Percentiles rank a stretch among this genome's conserved stretches.
Evolutionary conservation across 352 stramenopile species (phyloP).

Genomic region (Pythium chondricola): DNA sequence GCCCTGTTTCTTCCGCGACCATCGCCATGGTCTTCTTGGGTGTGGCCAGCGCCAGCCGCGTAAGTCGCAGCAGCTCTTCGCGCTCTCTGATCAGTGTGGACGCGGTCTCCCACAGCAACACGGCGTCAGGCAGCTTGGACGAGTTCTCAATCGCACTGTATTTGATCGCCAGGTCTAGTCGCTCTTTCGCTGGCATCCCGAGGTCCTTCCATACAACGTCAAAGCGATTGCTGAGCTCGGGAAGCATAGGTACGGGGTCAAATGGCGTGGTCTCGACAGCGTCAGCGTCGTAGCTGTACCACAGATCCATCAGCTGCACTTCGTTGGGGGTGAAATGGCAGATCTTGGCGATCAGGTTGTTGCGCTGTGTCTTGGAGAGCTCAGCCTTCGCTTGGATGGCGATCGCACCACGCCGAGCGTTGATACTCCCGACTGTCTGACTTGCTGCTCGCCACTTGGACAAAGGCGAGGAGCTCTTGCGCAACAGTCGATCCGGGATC

Average conservation of each 20-base stretch:
- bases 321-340: slow-evolving; percentile 43
- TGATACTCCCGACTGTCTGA: slow-evolving; percentile 24
- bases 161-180: slow-evolving; percentile 71
- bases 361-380: slow-evolving; percentile 26
- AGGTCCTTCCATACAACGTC: slow-evolving; percentile 67
- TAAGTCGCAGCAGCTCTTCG: slow-evolving; percentile 44
- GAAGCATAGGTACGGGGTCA: slow-evolving; percentile 58
- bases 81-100: slow-evolving; percentile 45
- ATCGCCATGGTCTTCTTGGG: slow-evolving; percentile 22
- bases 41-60: slow-evolving; percentile 21
- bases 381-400: slow-evolving; percentile 42
- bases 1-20: slow-evolving; percentile 30
- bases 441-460: slow-evolving; percentile 32
- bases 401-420: slow-evolving; percentile 37
- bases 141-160: slow-evolving; percentile 57
- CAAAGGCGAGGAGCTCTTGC: slow-evolving; percentile 12
- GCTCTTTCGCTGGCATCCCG: slow-evolving; percentile 43
- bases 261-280: slow-evolving; percentile 28
- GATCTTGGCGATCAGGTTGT: slow-evolving; percentile 39
- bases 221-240: slow-evolving; percentile 53
- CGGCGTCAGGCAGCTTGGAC: slow-evolving; percentile 46
- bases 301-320: slow-evolving; percentile 58
- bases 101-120: slow-evolving; percentile 54
- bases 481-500: slow-evolving; percentile 27
- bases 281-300: slow-evolving; percentile 47